Conservation (phyloP, 2,329 filamentous ascomycete genomes). For the Colletotrichum sp. region DNA sequence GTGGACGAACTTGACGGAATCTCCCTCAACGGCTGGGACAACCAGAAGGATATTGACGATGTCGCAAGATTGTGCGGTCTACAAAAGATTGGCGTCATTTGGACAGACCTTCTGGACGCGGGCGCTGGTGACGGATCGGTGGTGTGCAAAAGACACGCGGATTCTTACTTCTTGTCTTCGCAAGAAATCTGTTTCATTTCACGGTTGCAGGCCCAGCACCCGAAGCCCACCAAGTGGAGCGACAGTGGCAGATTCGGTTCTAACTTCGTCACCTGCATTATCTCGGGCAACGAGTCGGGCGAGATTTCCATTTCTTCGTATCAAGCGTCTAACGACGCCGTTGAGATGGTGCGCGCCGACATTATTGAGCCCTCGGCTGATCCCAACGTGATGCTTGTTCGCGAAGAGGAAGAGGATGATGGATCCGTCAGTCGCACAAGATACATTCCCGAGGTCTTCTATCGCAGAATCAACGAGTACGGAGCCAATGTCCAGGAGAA, state of each 20-base stretch:
- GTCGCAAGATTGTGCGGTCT: slow-evolving; percentile 84
- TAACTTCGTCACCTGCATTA: slow-evolving; percentile 94
- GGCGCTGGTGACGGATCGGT: slow-evolving; percentile 84
- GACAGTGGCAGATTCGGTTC: slow-evolving; percentile 93
- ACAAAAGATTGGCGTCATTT: slow-evolving; percentile 89
- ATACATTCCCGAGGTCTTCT: slow-evolving; percentile 98
- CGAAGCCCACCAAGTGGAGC: slow-evolving; percentile 94
- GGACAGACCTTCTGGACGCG: slow-evolving; percentile 87
- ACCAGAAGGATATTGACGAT: slow-evolving; percentile 80
- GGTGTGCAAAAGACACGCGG: slow-evolving; percentile 92
- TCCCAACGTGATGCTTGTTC: slow-evolving; percentile 91
- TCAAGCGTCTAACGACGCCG: slow-evolving; percentile 92
- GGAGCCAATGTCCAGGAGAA: slow-evolving; percentile 96
- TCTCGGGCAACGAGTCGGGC: slow-evolving; percentile 90
- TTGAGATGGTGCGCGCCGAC: slow-evolving; percentile 95
- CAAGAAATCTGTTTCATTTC: slow-evolving; percentile 91
- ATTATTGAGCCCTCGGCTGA: slow-evolving; percentile 96
- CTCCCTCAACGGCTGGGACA: slow-evolving; percentile 82
- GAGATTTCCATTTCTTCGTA: slow-evolving; percentile 91
- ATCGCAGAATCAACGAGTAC: slow-evolving; percentile 93
- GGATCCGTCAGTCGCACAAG: slow-evolving; percentile 69
- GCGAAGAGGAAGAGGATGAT: slow-evolving; percentile 87
- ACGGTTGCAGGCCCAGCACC: slow-evolving; percentile 84
- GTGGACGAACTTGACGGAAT: slow-evolving; percentile 88
- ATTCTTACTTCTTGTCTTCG: slow-evolving; percentile 93